Conservation (phyloP, 148 eudicot genomes). For the Cornus kousa region DNA sequence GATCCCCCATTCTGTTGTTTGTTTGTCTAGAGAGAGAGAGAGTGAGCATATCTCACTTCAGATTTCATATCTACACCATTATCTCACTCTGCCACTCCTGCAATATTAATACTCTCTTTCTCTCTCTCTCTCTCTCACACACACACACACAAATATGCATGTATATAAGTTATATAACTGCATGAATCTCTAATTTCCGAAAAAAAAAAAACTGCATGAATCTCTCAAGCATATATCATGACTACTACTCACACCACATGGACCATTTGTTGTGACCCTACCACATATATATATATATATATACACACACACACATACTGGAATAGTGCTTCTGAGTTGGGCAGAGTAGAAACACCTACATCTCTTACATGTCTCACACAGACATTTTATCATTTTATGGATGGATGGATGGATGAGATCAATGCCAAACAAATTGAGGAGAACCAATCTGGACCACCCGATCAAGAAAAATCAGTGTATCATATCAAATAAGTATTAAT, state of each 20-base stretch:
- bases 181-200: neutral
- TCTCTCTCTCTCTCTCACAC: slow-evolving; percentile 17
- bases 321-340: too few relatives aligned
- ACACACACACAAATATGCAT: slow-evolving; percentile 3
- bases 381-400: too few relatives aligned
- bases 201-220: too few relatives aligned
- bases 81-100: too few relatives aligned
- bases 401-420: neutral
- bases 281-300: too few relatives aligned
- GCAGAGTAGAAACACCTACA: neutral
- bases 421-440: neutral
- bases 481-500: too few relatives aligned
- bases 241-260: neutral
- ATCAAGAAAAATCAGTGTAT: neutral
- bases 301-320: too few relatives aligned
- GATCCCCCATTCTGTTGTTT: neutral
- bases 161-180: too few relatives aligned
- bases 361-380: neutral
- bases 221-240: neutral
- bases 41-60: slow-evolving; percentile 12
- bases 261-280: neutral
- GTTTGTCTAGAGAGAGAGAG: neutral
- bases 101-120: slow-evolving; percentile 1
- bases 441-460: neutral
- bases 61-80: slow-evolving; percentile 10